These are phyloP conservation scores for Penicillium herquei DNA, from an alignment of 495 filamentous ascomycete genomes.

Conservation along the genomic window DNA sequence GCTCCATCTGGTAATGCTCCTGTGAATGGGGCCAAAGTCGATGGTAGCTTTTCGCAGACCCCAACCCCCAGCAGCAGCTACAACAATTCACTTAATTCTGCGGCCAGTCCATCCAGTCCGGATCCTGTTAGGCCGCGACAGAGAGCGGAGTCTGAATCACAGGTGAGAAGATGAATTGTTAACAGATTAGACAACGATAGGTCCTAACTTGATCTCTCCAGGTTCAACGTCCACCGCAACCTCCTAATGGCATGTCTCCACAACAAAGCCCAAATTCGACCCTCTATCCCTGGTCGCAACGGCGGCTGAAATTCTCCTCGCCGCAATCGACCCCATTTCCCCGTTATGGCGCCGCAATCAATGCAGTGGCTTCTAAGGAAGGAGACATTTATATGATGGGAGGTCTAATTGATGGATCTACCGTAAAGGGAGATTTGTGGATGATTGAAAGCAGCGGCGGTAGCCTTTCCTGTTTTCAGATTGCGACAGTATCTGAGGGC, in stretches of 20 bases:
- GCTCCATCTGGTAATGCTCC: slow-evolving; percentile 27
- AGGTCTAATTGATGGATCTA: slow-evolving; percentile 87
- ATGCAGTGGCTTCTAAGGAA: slow-evolving; percentile 88
- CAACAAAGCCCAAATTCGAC: slow-evolving; percentile 50
- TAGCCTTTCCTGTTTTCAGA: slow-evolving; percentile 86
- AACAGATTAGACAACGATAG: not conserved
- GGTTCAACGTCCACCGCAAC: slow-evolving; percentile 31
- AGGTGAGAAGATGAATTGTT: slow-evolving; percentile 31
- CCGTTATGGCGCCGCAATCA: slow-evolving; percentile 95
- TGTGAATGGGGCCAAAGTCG: slow-evolving; percentile 43
- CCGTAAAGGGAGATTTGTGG: slow-evolving; percentile 96
- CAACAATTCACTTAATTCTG: slow-evolving; percentile 62
- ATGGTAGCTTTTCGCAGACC: slow-evolving; percentile 43
- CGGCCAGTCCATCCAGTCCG: slow-evolving; percentile 49
- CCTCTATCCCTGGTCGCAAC: slow-evolving; percentile 95
- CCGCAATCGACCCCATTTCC: slow-evolving; percentile 88
- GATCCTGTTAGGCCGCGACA: slow-evolving; percentile 52
- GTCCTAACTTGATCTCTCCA: slow-evolving; percentile 1
- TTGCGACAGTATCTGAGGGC: slow-evolving; percentile 87
- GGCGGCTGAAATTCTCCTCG: slow-evolving; percentile 79
- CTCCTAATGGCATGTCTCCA: slow-evolving; percentile 35
- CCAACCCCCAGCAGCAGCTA: slow-evolving; percentile 63
- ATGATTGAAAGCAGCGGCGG: slow-evolving; percentile 85
- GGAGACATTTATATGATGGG: slow-evolving; percentile 98
- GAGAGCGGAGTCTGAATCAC: slow-evolving; percentile 49